Conservation (phyloP, 2,329 filamentous ascomycete genomes). For the Aspergillus bombycis region DNA sequence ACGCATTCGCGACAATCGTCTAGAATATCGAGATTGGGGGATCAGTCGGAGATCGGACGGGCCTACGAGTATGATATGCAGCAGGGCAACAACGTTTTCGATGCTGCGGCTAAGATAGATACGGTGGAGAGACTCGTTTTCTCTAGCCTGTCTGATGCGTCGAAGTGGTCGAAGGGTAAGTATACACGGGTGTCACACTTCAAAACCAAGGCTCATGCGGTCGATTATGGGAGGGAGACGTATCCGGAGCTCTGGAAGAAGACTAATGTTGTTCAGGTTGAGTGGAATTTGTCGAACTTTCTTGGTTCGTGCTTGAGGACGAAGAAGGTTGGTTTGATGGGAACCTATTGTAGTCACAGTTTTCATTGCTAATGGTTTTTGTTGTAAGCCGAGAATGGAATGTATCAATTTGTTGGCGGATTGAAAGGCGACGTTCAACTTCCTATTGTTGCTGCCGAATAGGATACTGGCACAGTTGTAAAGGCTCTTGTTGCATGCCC, state of each 20-base stretch:
- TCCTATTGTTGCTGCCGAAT: slow-evolving; percentile 5
- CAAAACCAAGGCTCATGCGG: slow-evolving; percentile 44
- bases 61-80: slow-evolving; percentile 32
- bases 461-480: slow-evolving; percentile 16
- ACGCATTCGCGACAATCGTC: slow-evolving; percentile 22
- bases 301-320: slow-evolving; percentile 3
- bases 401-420: background rate
- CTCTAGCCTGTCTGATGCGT: slow-evolving; percentile 41
- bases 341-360: background rate
- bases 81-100: slow-evolving; percentile 42
- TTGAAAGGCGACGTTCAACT: background rate
- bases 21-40: slow-evolving; percentile 21
- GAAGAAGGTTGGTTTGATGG: slow-evolving; percentile 1
- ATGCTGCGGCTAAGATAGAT: slow-evolving; percentile 37
- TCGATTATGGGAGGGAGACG: slow-evolving; percentile 32
- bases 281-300: slow-evolving; percentile 39
- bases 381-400: background rate
- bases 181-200: slow-evolving; percentile 48
- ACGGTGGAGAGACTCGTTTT: slow-evolving; percentile 44
- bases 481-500: slow-evolving; percentile 7
- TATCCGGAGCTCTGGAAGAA: slow-evolving; percentile 32
- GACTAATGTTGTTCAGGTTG: slow-evolving; percentile 38
- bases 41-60: slow-evolving; percentile 6
- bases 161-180: slow-evolving; percentile 45
- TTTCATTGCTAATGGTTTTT: slow-evolving; percentile 1